A percentile compares a stretch with the other conserved stretches of the same genome.
phyloP scores from a whole-genome alignment of 2,329 filamentous ascomycete species.

The Fulvia fulva region DNA sequence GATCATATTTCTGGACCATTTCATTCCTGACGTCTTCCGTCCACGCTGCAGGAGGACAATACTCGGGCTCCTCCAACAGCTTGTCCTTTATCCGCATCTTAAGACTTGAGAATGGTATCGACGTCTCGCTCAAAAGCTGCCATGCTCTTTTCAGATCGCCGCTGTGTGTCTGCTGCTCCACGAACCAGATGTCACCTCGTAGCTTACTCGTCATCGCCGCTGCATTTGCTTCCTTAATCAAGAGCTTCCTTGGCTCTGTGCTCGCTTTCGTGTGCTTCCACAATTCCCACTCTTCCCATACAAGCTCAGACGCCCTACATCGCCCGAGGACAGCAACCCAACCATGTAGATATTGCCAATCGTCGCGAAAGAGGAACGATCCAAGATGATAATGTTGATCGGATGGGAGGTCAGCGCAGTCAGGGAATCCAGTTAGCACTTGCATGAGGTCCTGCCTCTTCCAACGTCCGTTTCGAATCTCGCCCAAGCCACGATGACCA shows the following conservation, averaged over 20 bases:
- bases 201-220: slow-evolving; percentile 21
- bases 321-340: slow-evolving; percentile 34
- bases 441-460: slow-evolving; percentile 31
- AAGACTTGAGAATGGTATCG: slow-evolving; percentile 21
- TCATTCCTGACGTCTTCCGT: slow-evolving; percentile 25
- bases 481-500: slow-evolving; percentile 33
- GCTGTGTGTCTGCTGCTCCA: slow-evolving; percentile 32
- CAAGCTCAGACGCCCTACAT: slow-evolving; percentile 26
- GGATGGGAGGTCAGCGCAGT: slow-evolving; percentile 22
- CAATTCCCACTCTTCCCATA: slow-evolving; percentile 34
- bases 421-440: slow-evolving; percentile 35
- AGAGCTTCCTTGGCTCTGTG: slow-evolving; percentile 19
- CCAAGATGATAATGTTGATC: slow-evolving; percentile 33
- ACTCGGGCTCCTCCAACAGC: slow-evolving; percentile 29
- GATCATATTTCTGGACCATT: slow-evolving; percentile 29
- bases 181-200: slow-evolving; percentile 34
- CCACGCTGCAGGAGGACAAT: slow-evolving; percentile 20
- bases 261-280: slow-evolving; percentile 28
- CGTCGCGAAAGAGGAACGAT: slow-evolving; percentile 27
- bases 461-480: slow-evolving; percentile 38
- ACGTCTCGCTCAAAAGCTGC: slow-evolving; percentile 27
- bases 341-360: slow-evolving; percentile 34
- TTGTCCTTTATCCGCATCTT: slow-evolving; percentile 18
- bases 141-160: slow-evolving; percentile 31
- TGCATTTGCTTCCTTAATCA: background rate